These are phyloP conservation scores for Magnaporthiopsis incrustans DNA, from an alignment of 2,329 filamentous ascomycete species.

Conservation along the genomic window DNA sequence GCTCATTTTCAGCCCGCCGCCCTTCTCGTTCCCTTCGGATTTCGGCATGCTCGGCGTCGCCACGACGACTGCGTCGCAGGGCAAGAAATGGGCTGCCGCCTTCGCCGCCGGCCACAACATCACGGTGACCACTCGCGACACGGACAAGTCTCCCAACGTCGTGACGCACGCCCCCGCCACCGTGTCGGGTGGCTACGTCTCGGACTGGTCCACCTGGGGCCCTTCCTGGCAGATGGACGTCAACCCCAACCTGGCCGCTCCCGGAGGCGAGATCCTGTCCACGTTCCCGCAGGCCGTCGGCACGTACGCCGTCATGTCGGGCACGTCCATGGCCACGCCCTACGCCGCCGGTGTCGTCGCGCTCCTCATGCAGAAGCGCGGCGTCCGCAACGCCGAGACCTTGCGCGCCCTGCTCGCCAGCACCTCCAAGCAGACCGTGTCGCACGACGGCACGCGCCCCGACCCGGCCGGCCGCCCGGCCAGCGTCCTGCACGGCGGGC, in stretches of 20 bases:
- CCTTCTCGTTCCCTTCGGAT: neutral
- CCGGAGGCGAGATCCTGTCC: conserved; percentile 36
- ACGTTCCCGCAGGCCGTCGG: conserved; percentile 30
- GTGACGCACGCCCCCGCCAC: conserved; percentile 30
- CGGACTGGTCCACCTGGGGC: conserved; percentile 21
- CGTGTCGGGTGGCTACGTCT: conserved; percentile 34
- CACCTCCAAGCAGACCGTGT: conserved; percentile 3
- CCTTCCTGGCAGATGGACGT: neutral
- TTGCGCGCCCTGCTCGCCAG: conserved; percentile 1
- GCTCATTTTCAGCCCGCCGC: neutral
- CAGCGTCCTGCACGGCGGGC: conserved; percentile 33
- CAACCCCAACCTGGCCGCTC: conserved; percentile 34
- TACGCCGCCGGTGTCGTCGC: conserved; percentile 35
- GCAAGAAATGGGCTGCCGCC: conserved; percentile 19
- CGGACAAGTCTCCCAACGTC: conserved; percentile 19
- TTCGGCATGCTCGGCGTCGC: neutral
- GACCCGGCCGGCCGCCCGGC: conserved; percentile 1
- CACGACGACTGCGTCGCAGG: conserved; percentile 9
- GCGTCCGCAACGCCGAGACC: conserved; percentile 12
- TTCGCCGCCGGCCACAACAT: conserved; percentile 19
- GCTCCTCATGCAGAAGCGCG: conserved; percentile 25
- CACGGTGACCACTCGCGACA: conserved; percentile 6
- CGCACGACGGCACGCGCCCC: neutral
- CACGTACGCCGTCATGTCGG: conserved; percentile 30
- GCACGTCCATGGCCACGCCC: conserved; percentile 43